Evolutionary conservation across 257 asterid species (phyloP).

Genomic region (Ballota nigra): DNA sequence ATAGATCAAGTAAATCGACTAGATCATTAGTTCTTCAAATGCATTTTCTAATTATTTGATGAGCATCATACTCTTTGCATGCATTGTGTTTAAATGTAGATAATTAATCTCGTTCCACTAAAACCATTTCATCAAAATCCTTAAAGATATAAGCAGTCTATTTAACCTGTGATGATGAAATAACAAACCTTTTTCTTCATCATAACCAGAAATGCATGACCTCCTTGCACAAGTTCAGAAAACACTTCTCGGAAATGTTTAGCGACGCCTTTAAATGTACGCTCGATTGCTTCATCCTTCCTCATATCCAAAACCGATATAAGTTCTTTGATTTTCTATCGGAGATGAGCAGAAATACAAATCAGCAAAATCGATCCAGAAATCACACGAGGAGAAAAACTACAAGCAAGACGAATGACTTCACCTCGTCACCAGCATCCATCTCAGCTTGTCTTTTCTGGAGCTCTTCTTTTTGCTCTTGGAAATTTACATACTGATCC

Average conservation of each 20-base stretch:
- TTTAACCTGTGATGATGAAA: slow-evolving; percentile 14
- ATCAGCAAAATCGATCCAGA: slow-evolving; percentile 13
- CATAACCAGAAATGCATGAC: slow-evolving; percentile 88
- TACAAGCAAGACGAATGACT: slow-evolving; percentile 12
- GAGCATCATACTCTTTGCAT: background rate
- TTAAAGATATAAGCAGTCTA: too few relatives aligned
- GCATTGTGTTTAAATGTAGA: background rate
- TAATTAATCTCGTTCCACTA: background rate
- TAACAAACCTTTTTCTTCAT: slow-evolving; percentile 91
- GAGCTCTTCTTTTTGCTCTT: slow-evolving; percentile 94
- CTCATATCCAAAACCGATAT: slow-evolving; percentile 91
- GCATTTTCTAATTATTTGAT: background rate
- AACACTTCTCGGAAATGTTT: slow-evolving; percentile 95
- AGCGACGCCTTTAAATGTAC: slow-evolving; percentile 97
- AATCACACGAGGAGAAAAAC: slow-evolving; percentile 6
- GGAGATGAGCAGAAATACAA: slow-evolving; percentile 24
- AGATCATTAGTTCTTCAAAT: background rate
- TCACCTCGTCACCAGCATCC: slow-evolving; percentile 96
- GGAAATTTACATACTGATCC: slow-evolving; percentile 94
- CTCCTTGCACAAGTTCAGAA: slow-evolving; percentile 98
- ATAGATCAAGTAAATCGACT: background rate
- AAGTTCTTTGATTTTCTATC: slow-evolving; percentile 96
- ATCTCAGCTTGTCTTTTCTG: slow-evolving; percentile 93
- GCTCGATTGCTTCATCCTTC: slow-evolving; percentile 97
- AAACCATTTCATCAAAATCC: slow-evolving; percentile 9